Conservation (phyloP, 345 rosid species). For the Eucalyptus paniculata region DNA sequence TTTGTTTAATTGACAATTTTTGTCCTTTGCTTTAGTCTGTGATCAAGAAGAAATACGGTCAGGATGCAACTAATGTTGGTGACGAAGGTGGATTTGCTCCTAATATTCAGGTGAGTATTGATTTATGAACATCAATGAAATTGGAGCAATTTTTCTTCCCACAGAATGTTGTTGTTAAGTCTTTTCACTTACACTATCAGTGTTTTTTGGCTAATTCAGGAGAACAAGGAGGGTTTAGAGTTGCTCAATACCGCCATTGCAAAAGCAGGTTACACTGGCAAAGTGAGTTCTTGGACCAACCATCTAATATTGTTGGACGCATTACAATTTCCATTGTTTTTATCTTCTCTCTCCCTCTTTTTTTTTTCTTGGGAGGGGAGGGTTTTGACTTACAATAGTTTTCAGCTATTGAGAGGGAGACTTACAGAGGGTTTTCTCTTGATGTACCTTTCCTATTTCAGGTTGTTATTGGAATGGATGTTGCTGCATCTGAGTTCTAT, state of each 20-base stretch:
- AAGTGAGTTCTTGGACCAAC: constrained; percentile 29
- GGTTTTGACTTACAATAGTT: not conserved
- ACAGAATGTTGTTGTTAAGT: not conserved
- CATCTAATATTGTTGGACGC: not conserved
- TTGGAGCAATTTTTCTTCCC: not conserved
- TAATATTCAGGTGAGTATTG: constrained; percentile 60
- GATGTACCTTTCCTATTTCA: not conserved
- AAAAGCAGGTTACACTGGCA: constrained; percentile 85
- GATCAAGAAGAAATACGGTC: constrained; percentile 96
- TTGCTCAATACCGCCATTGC: constrained; percentile 86
- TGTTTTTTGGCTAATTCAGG: constrained; percentile 19
- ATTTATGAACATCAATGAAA: not conserved
- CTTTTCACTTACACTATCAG: not conserved
- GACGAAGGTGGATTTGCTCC: constrained; percentile 99
- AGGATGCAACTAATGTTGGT: constrained; percentile 97
- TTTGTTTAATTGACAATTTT: not conserved
- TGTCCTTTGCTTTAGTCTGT: constrained; percentile 25
- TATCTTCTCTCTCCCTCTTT: not conserved
- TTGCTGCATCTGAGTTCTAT: constrained; percentile 97
- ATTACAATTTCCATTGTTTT: not conserved
- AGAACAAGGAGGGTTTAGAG: constrained; percentile 98
- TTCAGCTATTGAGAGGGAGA: not conserved
- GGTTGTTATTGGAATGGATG: constrained; percentile 99
- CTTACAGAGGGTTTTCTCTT: not conserved
- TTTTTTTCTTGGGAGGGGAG: not conserved